Conservation (phyloP, 768 basidiomycete genomes). For the Russula abietina region DNA sequence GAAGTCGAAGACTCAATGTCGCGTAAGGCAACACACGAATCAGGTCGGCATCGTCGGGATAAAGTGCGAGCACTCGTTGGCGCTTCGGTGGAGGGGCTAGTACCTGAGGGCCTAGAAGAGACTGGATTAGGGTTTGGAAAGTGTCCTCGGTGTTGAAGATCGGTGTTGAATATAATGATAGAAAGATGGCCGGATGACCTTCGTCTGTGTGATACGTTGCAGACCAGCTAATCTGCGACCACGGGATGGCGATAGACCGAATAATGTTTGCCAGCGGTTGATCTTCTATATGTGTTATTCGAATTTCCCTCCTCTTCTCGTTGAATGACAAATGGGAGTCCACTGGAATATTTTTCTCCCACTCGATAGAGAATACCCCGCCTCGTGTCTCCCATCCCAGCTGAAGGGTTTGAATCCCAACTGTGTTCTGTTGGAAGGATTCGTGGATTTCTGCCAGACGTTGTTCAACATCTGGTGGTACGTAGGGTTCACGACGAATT, state of each 20-base stretch:
- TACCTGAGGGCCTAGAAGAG: neutral
- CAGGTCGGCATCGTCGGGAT: slow-evolving; percentile 31
- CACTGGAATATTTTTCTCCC: slow-evolving; percentile 36
- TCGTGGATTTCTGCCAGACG: slow-evolving; percentile 5
- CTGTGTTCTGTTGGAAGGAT: slow-evolving; percentile 29
- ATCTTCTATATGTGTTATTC: slow-evolving; percentile 32
- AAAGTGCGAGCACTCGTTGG: slow-evolving; percentile 36
- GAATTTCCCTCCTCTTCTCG: slow-evolving; percentile 43
- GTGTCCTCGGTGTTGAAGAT: slow-evolving; percentile 31
- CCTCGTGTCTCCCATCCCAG: slow-evolving; percentile 64
- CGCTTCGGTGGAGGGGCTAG: slow-evolving; percentile 31
- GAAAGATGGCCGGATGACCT: slow-evolving; percentile 34
- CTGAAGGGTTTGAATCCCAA: slow-evolving; percentile 40
- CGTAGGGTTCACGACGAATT: slow-evolving; percentile 20
- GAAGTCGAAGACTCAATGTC: slow-evolving; percentile 47
- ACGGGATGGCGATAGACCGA: slow-evolving; percentile 40
- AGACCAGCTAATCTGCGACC: slow-evolving; percentile 40
- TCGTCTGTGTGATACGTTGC: slow-evolving; percentile 33
- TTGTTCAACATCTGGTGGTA: slow-evolving; percentile 7
- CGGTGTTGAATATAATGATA: slow-evolving; percentile 41
- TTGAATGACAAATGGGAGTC: slow-evolving; percentile 34
- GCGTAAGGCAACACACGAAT: slow-evolving; percentile 44
- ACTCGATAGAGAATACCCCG: slow-evolving; percentile 51
- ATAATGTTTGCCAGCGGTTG: slow-evolving; percentile 23
- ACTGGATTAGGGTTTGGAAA: neutral